Percentiles rank a stretch among this genome's conserved stretches.
These are phyloP conservation scores for Phaeotremella skinneri DNA, from an alignment of 768 basidiomycete genomes.

Conservation along the genomic window DNA sequence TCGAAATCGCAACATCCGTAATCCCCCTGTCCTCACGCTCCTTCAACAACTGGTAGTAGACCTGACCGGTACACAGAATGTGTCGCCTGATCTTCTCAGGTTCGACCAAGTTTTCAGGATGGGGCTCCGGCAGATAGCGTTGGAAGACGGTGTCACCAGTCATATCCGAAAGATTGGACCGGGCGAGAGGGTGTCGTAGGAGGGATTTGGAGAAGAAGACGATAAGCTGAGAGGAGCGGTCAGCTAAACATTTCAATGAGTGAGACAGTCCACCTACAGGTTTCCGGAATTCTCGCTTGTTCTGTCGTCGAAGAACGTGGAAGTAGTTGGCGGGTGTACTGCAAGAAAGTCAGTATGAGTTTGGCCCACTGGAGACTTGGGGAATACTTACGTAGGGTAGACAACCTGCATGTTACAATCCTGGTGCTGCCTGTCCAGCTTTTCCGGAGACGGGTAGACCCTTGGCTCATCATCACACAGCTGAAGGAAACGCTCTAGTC, in stretches of 20 bases:
- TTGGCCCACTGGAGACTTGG: neutral
- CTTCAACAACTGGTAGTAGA: constrained; percentile 82
- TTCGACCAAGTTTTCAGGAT: constrained; percentile 66
- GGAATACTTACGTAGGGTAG: constrained; percentile 75
- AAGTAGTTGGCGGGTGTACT: constrained; percentile 96
- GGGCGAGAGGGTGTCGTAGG: constrained; percentile 88
- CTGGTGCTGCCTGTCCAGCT: constrained; percentile 92
- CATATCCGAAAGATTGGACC: constrained; percentile 85
- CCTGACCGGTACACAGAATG: constrained; percentile 93
- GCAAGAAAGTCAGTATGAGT: neutral
- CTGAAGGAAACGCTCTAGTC: constrained; percentile 94
- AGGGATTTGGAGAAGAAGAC: constrained; percentile 96
- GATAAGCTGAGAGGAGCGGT: constrained; percentile 63
- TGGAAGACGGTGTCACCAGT: constrained; percentile 83
- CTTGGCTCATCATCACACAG: constrained; percentile 96
- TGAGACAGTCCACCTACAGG: constrained; percentile 60
- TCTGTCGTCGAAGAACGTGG: constrained; percentile 95
- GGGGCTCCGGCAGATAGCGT: constrained; percentile 84
- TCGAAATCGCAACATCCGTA: constrained; percentile 88
- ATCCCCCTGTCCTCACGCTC: constrained; percentile 89
- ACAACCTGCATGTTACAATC: constrained; percentile 99
- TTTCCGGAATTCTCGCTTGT: constrained; percentile 97
- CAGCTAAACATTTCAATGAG: neutral
- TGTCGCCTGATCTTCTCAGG: constrained; percentile 88
- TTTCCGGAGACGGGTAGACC: constrained; percentile 79